Conservation (phyloP, 768 basidiomycete species). For the Pulveroboletus ravenelii region DNA sequence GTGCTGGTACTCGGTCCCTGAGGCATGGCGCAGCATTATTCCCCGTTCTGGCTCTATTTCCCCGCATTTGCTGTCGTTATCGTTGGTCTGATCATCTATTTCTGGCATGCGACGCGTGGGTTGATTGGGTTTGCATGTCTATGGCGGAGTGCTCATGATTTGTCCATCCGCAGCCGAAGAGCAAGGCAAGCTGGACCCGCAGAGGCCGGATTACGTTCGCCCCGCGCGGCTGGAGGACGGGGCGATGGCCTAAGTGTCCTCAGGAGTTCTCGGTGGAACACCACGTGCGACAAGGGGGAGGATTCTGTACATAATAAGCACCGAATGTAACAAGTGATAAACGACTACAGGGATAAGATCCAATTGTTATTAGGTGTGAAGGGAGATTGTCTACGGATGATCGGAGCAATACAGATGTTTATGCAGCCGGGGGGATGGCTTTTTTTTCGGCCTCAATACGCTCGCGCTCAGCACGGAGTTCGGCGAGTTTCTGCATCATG, state of each 20-base stretch:
- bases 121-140: conserved; percentile 9
- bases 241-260: conserved; percentile 13
- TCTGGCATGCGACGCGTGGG: conserved; percentile 82
- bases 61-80: conserved; percentile 69
- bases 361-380: conserved; percentile 21
- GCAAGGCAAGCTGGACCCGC: conserved; percentile 60
- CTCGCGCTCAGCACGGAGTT: conserved; percentile 26
- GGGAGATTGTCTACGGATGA: conserved; percentile 21
- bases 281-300: no score
- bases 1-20: neutral
- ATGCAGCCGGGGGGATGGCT: conserved; percentile 22
- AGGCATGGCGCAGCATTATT: conserved; percentile 53
- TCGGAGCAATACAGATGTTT: conserved; percentile 15
- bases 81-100: conserved; percentile 73
- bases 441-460: conserved; percentile 47
- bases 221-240: conserved; percentile 16
- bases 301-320: no score
- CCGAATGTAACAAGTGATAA: neutral
- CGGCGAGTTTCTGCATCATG: conserved; percentile 29
- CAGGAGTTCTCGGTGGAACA: neutral
- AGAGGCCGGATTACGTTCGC: conserved; percentile 55
- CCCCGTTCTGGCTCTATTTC: conserved; percentile 89
- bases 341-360: conserved; percentile 24
- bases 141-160: conserved; percentile 4
- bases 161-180: conserved; percentile 52